Base-by-base conservation (phyloP, 2,329 filamentous ascomycete species). In the Aurifilum marmelostoma region DNA sequence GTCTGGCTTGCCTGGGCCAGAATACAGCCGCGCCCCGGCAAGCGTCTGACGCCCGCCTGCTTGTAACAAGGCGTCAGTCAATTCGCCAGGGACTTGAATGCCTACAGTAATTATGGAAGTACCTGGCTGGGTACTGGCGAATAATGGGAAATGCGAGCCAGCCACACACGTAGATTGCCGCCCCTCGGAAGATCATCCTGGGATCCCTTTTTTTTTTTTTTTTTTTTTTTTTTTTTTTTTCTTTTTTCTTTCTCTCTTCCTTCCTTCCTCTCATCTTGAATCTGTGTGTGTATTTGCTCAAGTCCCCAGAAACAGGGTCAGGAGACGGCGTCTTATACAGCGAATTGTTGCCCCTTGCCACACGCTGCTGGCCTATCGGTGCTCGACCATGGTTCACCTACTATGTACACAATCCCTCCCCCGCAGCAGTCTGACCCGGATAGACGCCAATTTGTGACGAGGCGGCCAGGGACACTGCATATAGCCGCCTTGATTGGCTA, bases 361-460 rank as follows among this genome's bases (percentile, higher is more conserved):
- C 27, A 27, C 54, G 14, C 58, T 18, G 24, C 50, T 2, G 37
- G 59, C 59, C 59, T 61, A 41, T 61, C 34, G 34, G 59, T 43
- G 37, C 11, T 27, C 11, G 39, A 61, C 58, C 32, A 61, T 37
- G 58, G 58, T 34, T 24, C 8, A 8, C 4, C 34, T 34, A n/a
- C 34, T 39, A 5, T 37, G 24, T 16, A 21, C 41, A 43, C 16
- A n/a, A n/a, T n/a, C n/a, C n/a, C n/a, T n/a, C 9, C n/a, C 24
- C 50, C 50, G 50, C 24, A 12, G 9, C 18, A n/a, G 24, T 43
- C 59, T 29, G 37, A 43, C 39, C 34, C 43, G 14, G 27, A 39
- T 63, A 68, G 68, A 63, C 68, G 68, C 66, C 66, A 63, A 47
- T 47, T 70, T 70, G 68, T 70, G 68, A 70, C 67, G 43, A 65